Evolutionary conservation across 768 basidiomycete genomes (phyloP), one percentile per base, ranked within the genome.

Genomic region (Phaffia tasmanica): DNA sequence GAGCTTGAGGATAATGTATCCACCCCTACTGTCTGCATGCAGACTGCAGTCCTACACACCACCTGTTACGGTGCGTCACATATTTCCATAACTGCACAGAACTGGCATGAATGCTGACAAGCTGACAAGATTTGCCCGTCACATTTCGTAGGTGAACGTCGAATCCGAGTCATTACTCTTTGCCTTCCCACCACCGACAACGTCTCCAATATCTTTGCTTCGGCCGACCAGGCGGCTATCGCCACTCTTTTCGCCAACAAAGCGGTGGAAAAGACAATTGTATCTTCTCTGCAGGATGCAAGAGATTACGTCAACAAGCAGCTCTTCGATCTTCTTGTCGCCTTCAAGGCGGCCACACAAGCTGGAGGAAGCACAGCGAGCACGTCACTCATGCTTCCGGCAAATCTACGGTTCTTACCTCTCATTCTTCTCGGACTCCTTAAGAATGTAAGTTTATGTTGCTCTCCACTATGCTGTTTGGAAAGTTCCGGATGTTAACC

Each of bases 301-400:
- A 82, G 92, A 54, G 90, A 91, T 71, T 83, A 84, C n/a, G 77
- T 90, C 56, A 82, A 84, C 75, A 86, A 90, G 79, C 87, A 85
- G 75, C 79, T 94, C 59, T 84, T 88, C 50, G 89, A 93, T 60
- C 84, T 94, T 60, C 78, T 95, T 46, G 81, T 84, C 21, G 85
- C 88, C 15, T 95, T 92, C 81, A 98, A 97, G 82, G 84, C 85
- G 53, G 94, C 89, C 69, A 97, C 97, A 87, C 98, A 94, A 15
- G 85, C 89, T 27, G 86, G 87, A 3, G 92, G 91, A 19, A 85
- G 88, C 1, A 93, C 93, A 27, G 93, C 95, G 0, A 93, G 89
- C 70, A 92, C 92, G 9, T 91, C 94, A 74, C 79, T 99, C 67
- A 88, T 92, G 16, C 83, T 93, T 68, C 85, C 88, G 5, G 92